Conservation (phyloP, 768 basidiomycete genomes). For the Albatrellus ellisii region DNA sequence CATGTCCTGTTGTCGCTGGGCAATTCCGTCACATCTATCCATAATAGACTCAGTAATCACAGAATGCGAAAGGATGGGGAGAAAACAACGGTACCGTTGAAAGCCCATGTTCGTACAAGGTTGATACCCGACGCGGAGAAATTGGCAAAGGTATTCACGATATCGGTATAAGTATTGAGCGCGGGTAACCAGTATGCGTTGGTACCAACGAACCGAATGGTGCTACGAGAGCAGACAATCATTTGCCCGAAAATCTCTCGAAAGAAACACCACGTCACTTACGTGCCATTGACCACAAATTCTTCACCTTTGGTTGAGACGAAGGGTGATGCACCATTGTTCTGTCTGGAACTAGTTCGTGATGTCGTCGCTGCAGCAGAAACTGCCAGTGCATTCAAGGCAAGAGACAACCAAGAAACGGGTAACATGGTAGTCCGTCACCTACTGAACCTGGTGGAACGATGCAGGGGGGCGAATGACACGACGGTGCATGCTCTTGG, state of each 20-base stretch:
- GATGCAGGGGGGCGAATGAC: not conserved
- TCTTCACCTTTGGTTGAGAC: not conserved
- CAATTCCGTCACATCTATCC: slow-evolving; percentile 9
- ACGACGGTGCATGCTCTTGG: not conserved
- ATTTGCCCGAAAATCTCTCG: not conserved
- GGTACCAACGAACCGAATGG: slow-evolving; percentile 35
- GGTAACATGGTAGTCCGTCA: slow-evolving; percentile 4
- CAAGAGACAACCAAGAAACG: slow-evolving; percentile 1
- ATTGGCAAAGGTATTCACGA: slow-evolving; percentile 41
- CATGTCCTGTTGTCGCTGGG: slow-evolving; percentile 43
- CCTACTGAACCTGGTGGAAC: not conserved
- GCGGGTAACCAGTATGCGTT: slow-evolving; percentile 56
- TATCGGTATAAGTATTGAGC: slow-evolving; percentile 41
- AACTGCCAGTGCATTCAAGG: slow-evolving; percentile 1
- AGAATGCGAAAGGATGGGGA: not conserved
- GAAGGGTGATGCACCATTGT: slow-evolving; percentile 1
- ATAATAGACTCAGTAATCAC: not conserved
- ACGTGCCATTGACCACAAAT: slow-evolving; percentile 8
- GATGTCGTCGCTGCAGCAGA: slow-evolving; percentile 3
- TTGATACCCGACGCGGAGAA: slow-evolving; percentile 43
- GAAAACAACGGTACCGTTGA: slow-evolving; percentile 36
- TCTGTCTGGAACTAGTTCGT: not conserved
- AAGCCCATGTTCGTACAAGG: slow-evolving; percentile 58
- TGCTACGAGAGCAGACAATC: not conserved
- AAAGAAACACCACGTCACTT: not conserved